Evolutionary conservation across 495 filamentous ascomycete genomes (phyloP).

Genomic region (Trichoderma orchidacearum): DNA sequence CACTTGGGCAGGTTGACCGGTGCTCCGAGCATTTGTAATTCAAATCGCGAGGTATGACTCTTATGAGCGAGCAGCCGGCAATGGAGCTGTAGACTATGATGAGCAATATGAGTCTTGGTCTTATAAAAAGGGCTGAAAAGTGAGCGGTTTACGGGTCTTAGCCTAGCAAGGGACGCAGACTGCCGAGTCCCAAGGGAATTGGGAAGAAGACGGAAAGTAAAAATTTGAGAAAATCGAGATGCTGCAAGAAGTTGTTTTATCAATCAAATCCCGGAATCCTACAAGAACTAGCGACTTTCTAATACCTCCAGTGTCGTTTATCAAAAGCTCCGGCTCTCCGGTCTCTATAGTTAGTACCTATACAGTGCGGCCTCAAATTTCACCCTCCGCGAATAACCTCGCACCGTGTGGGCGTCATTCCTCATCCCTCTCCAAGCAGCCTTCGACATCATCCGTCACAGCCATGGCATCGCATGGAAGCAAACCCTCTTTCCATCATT

Average conservation of each 20-base stretch:
- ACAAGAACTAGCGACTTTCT: no score
- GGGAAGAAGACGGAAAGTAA: neutral
- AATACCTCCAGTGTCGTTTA: no score
- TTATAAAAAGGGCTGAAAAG: no score
- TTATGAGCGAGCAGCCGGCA: neutral
- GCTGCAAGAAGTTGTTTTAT: neutral
- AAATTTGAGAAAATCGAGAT: neutral
- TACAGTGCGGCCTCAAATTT: neutral
- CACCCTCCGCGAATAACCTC: neutral
- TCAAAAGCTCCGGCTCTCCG: neutral
- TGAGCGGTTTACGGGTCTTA: no score
- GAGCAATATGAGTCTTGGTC: no score
- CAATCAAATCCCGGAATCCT: neutral
- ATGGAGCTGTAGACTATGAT: no score
- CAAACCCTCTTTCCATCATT: no score
- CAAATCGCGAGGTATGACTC: neutral
- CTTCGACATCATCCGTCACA: no score
- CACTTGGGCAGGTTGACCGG: slow-evolving; percentile 78
- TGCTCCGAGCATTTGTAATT: slow-evolving; percentile 25
- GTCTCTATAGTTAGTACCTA: neutral
- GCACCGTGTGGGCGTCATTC: neutral
- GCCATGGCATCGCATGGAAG: no score
- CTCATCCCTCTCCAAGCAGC: neutral
- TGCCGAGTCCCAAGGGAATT: no score
- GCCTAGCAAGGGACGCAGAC: no score